phyloP scores from a whole-genome alignment of 2,329 filamentous ascomycete species.

The Aspergillus pseudotamarii region DNA sequence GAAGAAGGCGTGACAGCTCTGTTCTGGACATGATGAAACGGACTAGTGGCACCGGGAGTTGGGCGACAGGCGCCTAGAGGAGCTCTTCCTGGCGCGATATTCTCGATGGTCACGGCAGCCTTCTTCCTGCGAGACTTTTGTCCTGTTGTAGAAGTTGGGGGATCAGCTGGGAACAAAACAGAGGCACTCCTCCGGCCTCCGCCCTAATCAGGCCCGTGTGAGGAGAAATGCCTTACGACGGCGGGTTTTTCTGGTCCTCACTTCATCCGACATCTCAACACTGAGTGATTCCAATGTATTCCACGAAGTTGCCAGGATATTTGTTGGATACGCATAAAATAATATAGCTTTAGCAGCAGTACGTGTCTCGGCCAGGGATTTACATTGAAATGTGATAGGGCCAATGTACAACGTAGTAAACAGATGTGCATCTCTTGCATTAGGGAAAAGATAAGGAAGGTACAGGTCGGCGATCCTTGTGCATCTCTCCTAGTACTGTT shows the following conservation, averaged over 20 bases:
- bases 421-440: not conserved
- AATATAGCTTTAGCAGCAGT: not conserved
- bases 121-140: conserved; percentile 20
- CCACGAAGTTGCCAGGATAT: not conserved
- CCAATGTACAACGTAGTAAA: not conserved
- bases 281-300: not conserved
- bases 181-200: not conserved
- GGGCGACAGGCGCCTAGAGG: conserved; percentile 14
- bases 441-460: not conserved
- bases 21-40: not conserved
- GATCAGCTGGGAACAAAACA: not conserved
- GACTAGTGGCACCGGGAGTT: not conserved
- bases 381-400: not conserved
- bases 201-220: not conserved
- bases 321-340: not conserved
- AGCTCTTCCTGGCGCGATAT: conserved; percentile 19
- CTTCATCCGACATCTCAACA: conserved; percentile 14
- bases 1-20: not conserved
- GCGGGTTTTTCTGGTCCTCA: conserved; percentile 9
- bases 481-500: no score
- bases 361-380: not conserved
- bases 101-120: conserved; percentile 15
- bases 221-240: conserved; percentile 11
- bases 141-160: conserved; percentile 3
- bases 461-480: not conserved